These are phyloP conservation scores for Brassica incana DNA, from an alignment of 345 rosid genomes.

Conservation along the genomic window DNA sequence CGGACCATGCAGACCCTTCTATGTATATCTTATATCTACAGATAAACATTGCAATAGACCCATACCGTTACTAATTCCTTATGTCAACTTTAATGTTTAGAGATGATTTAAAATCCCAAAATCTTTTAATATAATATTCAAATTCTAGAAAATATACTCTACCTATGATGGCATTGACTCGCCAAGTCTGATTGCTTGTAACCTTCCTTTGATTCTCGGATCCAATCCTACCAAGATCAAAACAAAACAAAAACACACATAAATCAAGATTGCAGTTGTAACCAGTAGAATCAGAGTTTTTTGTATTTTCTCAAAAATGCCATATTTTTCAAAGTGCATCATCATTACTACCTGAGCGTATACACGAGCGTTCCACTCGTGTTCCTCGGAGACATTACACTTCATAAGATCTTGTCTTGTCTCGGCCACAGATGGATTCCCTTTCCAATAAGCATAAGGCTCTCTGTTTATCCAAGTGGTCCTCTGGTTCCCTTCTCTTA, in stretches of 20 bases:
- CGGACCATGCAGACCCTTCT: constrained; percentile 89
- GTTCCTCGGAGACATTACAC: constrained; percentile 63
- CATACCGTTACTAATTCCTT: not conserved
- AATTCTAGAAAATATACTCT: not conserved
- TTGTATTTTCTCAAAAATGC: not conserved
- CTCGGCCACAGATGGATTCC: constrained; percentile 72
- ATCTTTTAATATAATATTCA: not conserved
- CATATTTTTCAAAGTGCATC: not conserved
- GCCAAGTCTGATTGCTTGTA: constrained; percentile 77
- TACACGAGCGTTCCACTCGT: constrained; percentile 92
- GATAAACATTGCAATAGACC: constrained; percentile 13
- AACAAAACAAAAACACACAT: not conserved
- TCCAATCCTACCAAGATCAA: constrained; percentile 68
- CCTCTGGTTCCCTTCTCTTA: constrained; percentile 56
- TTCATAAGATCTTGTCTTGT: constrained; percentile 70
- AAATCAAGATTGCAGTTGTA: constrained; percentile 1
- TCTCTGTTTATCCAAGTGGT: constrained; percentile 61
- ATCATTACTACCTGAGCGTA: constrained; percentile 56
- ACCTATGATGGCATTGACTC: constrained; percentile 82
- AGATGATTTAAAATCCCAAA: not conserved
- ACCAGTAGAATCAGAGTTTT: not conserved
- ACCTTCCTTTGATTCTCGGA: constrained; percentile 58
- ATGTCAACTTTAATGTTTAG: not conserved
- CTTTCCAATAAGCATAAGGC: constrained; percentile 90
- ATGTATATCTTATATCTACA: constrained; percentile 77